phyloP scores from a whole-genome alignment of 2,329 filamentous ascomycete species.

The Pestalotiopsis sp. region DNA sequence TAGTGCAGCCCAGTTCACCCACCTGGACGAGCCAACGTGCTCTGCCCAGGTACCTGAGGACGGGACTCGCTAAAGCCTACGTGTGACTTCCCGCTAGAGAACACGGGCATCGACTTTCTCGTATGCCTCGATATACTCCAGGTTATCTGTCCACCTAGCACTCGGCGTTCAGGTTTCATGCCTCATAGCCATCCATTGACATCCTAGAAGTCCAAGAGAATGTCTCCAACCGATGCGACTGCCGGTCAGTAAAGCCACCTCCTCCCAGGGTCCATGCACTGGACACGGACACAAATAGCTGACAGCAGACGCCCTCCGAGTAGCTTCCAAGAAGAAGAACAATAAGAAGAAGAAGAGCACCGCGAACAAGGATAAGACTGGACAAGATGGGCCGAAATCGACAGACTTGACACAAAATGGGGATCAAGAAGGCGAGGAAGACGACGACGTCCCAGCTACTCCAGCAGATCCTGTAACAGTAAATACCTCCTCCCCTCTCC shows the following conservation, averaged over 20 bases:
- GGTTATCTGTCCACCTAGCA: neutral
- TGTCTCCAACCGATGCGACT: slow-evolving; percentile 33
- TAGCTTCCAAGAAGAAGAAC: slow-evolving; percentile 57
- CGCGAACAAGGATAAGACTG: slow-evolving; percentile 46
- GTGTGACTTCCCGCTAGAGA: slow-evolving; percentile 6
- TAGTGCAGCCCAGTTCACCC: slow-evolving; percentile 2
- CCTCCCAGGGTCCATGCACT: slow-evolving; percentile 8
- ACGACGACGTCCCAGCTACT: slow-evolving; percentile 48
- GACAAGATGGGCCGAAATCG: slow-evolving; percentile 31
- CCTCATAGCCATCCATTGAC: slow-evolving; percentile 14
- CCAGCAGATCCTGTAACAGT: slow-evolving; percentile 40
- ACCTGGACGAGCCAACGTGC: neutral
- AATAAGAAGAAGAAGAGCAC: slow-evolving; percentile 62
- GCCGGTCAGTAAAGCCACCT: slow-evolving; percentile 26
- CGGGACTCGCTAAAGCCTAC: slow-evolving; percentile 6
- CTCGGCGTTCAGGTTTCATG: slow-evolving; percentile 9
- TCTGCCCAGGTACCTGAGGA: neutral
- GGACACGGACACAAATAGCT: neutral
- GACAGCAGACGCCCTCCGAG: slow-evolving; percentile 21
- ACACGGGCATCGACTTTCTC: slow-evolving; percentile 3
- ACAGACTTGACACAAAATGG: slow-evolving; percentile 27
- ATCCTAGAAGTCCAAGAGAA: slow-evolving; percentile 25
- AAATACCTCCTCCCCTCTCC: slow-evolving; percentile 17
- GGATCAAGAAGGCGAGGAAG: slow-evolving; percentile 29
- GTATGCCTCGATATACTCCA: neutral